Conservation (phyloP, 345 rosid species). For the Boechera divaricarpa region DNA sequence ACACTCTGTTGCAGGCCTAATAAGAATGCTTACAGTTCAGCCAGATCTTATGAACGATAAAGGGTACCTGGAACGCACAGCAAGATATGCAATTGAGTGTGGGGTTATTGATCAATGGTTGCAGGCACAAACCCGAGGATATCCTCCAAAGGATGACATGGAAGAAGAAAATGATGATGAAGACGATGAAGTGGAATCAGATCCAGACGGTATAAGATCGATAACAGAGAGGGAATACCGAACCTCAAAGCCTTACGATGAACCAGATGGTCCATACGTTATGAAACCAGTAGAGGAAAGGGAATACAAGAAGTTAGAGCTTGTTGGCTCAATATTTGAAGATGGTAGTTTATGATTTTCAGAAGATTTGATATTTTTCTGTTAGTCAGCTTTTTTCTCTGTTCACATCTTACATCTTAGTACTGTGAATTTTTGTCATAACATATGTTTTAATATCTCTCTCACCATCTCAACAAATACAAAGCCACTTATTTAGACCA, state of each 20-base stretch:
- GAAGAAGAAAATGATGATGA: constrained; percentile 52
- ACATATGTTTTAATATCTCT: constrained; percentile 10
- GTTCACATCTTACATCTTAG: constrained; percentile 28
- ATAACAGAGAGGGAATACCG: constrained; percentile 65
- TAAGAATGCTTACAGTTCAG: constrained; percentile 86
- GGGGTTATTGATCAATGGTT: constrained; percentile 90
- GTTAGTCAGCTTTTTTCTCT: constrained; percentile 12
- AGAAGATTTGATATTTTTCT: constrained; percentile 2
- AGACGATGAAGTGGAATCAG: constrained; percentile 60
- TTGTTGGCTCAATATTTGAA: constrained; percentile 43
- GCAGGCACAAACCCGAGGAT: constrained; percentile 64
- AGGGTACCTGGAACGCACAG: constrained; percentile 64
- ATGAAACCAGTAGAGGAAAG: constrained; percentile 47
- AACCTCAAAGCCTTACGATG: constrained; percentile 51
- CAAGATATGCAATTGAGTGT: constrained; percentile 77
- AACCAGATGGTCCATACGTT: constrained; percentile 46
- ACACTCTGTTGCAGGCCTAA: constrained; percentile 57
- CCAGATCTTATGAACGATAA: constrained; percentile 67
- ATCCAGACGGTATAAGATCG: constrained; percentile 66
- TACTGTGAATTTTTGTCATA: constrained; percentile 7
- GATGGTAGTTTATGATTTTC: constrained; percentile 37
- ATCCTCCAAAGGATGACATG: constrained; percentile 70
- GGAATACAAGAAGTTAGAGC: constrained; percentile 41
- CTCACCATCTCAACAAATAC: constrained; percentile 10
- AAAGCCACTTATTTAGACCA: background rate